Evolutionary conservation across 768 basidiomycete species (phyloP).

Genomic region (Dioszegia hungarica): DNA sequence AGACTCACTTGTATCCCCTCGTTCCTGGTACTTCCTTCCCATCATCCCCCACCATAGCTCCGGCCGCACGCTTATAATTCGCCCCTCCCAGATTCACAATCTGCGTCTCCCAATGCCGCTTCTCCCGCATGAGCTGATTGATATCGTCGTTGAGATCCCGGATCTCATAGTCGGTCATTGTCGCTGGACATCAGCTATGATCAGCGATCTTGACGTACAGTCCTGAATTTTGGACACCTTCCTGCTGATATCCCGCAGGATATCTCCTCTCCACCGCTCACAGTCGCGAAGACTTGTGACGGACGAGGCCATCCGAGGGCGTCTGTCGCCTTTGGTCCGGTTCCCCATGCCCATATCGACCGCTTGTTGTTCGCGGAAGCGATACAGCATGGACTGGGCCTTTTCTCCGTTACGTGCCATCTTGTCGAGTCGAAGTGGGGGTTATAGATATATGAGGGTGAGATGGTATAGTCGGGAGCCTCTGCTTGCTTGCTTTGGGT

Average conservation of each 20-base stretch:
- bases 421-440: too few species aligned
- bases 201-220: too few species aligned
- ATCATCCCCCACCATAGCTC: slow-evolving; percentile 87
- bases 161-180: slow-evolving; percentile 89
- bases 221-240: slow-evolving; percentile 99
- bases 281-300: slow-evolving; percentile 90
- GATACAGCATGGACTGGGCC: slow-evolving; percentile 59
- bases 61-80: slow-evolving; percentile 85
- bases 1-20: slow-evolving; percentile 85
- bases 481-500: too few species aligned
- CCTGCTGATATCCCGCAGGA: slow-evolving; percentile 84
- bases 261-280: slow-evolving; percentile 94
- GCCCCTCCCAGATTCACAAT: slow-evolving; percentile 94
- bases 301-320: slow-evolving; percentile 84
- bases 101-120: slow-evolving; percentile 96
- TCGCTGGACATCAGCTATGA: slow-evolving; percentile 56
- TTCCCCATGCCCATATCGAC: slow-evolving; percentile 83
- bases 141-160: slow-evolving; percentile 97
- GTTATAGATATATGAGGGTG: too few species aligned
- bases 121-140: slow-evolving; percentile 90
- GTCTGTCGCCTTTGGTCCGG: slow-evolving; percentile 66
- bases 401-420: slow-evolving; percentile 97
- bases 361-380: slow-evolving; percentile 90
- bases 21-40: slow-evolving; percentile 95
- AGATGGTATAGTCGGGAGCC: too few species aligned